phyloP scores from a whole-genome alignment of 257 asterid species.

The Cinchona pubescens region DNA sequence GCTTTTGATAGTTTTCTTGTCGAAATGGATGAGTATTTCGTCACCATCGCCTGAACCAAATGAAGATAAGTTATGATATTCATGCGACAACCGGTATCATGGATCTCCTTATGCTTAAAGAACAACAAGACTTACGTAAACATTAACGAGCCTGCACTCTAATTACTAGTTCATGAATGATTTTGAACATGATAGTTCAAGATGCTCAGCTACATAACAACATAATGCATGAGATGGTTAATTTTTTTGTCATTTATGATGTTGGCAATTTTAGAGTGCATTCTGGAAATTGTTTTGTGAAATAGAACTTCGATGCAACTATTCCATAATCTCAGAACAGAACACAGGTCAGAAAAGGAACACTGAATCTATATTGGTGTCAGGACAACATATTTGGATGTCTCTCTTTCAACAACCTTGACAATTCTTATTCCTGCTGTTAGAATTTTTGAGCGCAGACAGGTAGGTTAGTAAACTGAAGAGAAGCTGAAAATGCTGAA shows the following conservation, averaged over 20 bases:
- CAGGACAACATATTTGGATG: not conserved
- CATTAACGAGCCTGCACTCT: not conserved
- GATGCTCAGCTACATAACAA: not conserved
- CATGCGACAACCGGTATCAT: not conserved
- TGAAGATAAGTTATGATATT: constrained; percentile 13
- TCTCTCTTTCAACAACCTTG: not conserved
- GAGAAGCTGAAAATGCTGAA: not conserved
- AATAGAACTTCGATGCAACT: not conserved
- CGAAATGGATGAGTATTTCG: constrained; percentile 70
- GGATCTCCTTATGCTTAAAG: not conserved
- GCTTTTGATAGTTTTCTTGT: constrained; percentile 87
- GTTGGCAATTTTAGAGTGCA: not conserved
- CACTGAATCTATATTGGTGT: not conserved
- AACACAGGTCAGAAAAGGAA: not conserved
- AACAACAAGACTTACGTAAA: not conserved
- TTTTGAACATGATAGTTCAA: not conserved
- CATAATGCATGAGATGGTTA: not conserved
- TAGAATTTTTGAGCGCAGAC: not conserved
- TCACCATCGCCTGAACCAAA: constrained; percentile 72
- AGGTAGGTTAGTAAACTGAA: not conserved
- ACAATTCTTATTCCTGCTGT: not conserved
- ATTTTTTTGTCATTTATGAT: not conserved
- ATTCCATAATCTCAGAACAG: not conserved
- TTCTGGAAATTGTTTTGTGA: not conserved
- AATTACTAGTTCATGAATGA: not conserved